These are phyloP conservation scores for Sphagnum contortum DNA, from an alignment of 225 moss, liverwort and hornwort genomes.

Conservation along the genomic window DNA sequence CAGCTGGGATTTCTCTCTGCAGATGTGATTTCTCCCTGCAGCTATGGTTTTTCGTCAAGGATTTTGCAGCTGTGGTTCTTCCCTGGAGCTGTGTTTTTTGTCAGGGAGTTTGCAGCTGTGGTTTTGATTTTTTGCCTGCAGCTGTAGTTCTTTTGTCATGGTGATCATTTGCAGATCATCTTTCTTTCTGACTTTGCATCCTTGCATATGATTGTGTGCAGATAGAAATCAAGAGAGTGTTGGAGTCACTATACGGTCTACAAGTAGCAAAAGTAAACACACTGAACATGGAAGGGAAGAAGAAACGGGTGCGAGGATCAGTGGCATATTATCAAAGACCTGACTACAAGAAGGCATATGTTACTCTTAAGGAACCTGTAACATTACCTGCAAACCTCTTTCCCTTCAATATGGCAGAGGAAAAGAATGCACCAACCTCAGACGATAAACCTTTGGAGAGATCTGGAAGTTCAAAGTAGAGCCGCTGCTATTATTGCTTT, in stretches of 20 bases:
- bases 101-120: too few species aligned
- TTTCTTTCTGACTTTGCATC: too few species aligned
- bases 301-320: constrained; percentile 64
- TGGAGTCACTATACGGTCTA: constrained; percentile 88
- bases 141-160: too few species aligned
- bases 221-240: constrained; percentile 92
- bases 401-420: constrained; percentile 58
- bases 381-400: constrained; percentile 76
- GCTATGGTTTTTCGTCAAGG: too few species aligned
- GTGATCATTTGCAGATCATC: too few species aligned
- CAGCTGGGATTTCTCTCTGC: too few species aligned
- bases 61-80: too few species aligned
- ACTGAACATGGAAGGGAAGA: constrained; percentile 99
- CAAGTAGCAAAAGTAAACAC: constrained; percentile 94
- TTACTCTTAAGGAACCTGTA: constrained; percentile 73
- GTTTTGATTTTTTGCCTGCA: too few species aligned
- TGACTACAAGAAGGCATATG: constrained; percentile 98
- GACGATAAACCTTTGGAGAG: not conserved
- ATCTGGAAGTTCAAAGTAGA: too few species aligned
- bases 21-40: too few species aligned
- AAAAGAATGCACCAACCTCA: constrained; percentile 21
- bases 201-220: constrained; percentile 13
- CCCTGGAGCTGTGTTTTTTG: too few species aligned
- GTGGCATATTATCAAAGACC: constrained; percentile 65
- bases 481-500: too few species aligned